These are phyloP conservation scores for Papiliotrema fonsecae DNA, from an alignment of 1,284 basidiomycete species.

Conservation along the genomic window DNA sequence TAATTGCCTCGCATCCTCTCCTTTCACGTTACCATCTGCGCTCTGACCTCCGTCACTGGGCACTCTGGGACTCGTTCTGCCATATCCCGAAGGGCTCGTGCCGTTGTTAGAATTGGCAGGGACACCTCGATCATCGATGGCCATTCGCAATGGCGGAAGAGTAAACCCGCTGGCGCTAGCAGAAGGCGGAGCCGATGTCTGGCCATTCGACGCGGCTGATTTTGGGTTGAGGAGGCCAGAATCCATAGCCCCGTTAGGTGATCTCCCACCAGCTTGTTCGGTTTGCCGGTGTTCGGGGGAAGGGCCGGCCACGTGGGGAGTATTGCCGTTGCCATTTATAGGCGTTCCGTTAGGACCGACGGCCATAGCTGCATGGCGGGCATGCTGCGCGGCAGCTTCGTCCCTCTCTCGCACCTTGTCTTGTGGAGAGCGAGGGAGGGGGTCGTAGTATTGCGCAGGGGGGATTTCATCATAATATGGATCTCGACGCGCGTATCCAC, in stretches of 20 bases:
- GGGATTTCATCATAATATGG: not conserved
- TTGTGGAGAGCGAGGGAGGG: not conserved
- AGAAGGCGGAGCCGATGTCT: slow-evolving; percentile 1
- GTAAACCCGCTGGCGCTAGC: slow-evolving; percentile 10
- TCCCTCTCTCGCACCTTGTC: not conserved
- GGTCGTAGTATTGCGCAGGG: not conserved
- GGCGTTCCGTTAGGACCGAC: too few relatives aligned
- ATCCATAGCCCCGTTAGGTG: slow-evolving; percentile 9
- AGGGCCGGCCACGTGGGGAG: too few relatives aligned
- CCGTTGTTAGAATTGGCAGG: not conserved
- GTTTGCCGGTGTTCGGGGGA: too few relatives aligned
- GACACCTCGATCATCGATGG: slow-evolving; percentile 11
- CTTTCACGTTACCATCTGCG: not conserved
- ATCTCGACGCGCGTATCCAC: not conserved
- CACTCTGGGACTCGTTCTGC: not conserved
- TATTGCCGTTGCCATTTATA: too few relatives aligned
- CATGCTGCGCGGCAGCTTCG: too few relatives aligned
- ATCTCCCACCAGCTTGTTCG: not conserved
- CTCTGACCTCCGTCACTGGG: not conserved
- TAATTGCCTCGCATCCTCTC: slow-evolving; percentile 8
- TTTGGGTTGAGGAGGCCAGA: slow-evolving; percentile 3
- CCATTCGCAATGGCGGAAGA: slow-evolving; percentile 24
- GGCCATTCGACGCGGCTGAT: not conserved
- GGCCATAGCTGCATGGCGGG: too few relatives aligned
- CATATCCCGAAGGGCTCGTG: not conserved